Evolutionary conservation across 129 eudicot genomes (phyloP).

Genomic region (Tagetes patula): DNA sequence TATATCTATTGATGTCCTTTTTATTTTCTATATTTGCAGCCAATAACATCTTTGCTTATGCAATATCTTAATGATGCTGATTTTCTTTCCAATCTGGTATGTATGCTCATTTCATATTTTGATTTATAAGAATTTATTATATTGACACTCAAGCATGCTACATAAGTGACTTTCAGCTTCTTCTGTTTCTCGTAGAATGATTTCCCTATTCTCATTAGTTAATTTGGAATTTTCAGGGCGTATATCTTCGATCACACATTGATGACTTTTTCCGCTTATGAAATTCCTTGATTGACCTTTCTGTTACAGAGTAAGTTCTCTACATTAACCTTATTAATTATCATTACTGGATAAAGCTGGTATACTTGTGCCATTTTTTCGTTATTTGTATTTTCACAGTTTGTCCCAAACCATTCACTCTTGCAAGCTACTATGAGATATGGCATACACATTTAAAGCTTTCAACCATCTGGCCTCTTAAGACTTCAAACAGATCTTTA

Average conservation of each 20-base stretch:
- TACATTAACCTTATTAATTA: background rate
- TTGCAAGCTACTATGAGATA: background rate
- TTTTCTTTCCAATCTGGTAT: constrained; percentile 41
- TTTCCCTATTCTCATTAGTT: constrained; percentile 6
- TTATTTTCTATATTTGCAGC: constrained; percentile 45
- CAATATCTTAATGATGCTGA: constrained; percentile 55
- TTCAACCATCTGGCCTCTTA: background rate
- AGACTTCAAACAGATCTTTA: background rate
- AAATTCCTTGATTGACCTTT: constrained; percentile 39
- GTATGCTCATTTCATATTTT: constrained; percentile 14
- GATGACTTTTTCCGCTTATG: constrained; percentile 37
- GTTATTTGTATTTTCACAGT: background rate
- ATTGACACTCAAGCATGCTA: constrained; percentile 13
- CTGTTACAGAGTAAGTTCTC: constrained; percentile 49
- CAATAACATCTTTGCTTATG: constrained; percentile 69
- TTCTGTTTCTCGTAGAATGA: background rate
- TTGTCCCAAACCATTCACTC: constrained; percentile 1
- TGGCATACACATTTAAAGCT: background rate
- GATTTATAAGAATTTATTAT: constrained; percentile 8
- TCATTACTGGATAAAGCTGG: background rate
- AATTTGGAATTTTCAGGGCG: constrained; percentile 26
- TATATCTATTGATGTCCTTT: background rate
- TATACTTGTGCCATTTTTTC: background rate
- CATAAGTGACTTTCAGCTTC: constrained; percentile 1
- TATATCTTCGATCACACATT: constrained; percentile 30